Conservation (phyloP, 768 basidiomycete species). For the Calvatia gigantea region DNA sequence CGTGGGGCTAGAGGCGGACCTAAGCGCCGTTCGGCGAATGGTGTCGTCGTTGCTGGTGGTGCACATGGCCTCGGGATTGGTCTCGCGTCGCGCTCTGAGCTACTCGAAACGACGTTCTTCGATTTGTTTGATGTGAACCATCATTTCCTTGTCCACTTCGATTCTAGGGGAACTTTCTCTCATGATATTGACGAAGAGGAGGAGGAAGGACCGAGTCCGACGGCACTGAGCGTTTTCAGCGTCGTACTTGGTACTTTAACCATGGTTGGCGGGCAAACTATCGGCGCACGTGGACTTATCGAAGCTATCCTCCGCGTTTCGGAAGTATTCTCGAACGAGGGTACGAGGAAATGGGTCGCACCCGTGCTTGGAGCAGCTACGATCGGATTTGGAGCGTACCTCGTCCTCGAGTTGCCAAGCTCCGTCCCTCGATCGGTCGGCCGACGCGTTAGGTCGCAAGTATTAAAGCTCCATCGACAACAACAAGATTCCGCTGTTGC, state of each 20-base stretch:
- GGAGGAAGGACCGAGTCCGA: constrained; percentile 39
- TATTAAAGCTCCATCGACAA: constrained; percentile 30
- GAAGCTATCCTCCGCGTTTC: constrained; percentile 74
- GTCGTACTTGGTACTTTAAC: constrained; percentile 84
- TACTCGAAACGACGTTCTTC: constrained; percentile 75
- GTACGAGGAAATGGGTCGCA: constrained; percentile 80
- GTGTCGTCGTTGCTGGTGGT: constrained; percentile 73
- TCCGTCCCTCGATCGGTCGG: constrained; percentile 91
- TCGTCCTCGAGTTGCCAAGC: constrained; percentile 82
- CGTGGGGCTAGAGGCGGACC: constrained; percentile 38
- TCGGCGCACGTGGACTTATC: constrained; percentile 73
- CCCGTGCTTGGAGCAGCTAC: constrained; percentile 79
- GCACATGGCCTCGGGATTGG: constrained; percentile 79
- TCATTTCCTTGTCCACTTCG: constrained; percentile 70
- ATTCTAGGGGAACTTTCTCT: constrained; percentile 28
- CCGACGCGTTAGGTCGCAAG: constrained; percentile 67
- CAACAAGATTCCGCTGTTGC: background rate
- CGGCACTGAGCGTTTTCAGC: constrained; percentile 68
- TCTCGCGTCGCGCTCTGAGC: constrained; percentile 70
- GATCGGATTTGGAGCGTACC: constrained; percentile 72
- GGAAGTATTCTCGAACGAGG: constrained; percentile 79
- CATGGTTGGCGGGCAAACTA: constrained; percentile 80
- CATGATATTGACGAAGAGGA: constrained; percentile 21
- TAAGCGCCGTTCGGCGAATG: constrained; percentile 35
- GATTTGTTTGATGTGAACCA: constrained; percentile 88